Evolutionary conservation across 495 filamentous ascomycete species (phyloP), one percentile per base, ranked within the genome.

Genomic region (Trichoderma asperelloides): DNA sequence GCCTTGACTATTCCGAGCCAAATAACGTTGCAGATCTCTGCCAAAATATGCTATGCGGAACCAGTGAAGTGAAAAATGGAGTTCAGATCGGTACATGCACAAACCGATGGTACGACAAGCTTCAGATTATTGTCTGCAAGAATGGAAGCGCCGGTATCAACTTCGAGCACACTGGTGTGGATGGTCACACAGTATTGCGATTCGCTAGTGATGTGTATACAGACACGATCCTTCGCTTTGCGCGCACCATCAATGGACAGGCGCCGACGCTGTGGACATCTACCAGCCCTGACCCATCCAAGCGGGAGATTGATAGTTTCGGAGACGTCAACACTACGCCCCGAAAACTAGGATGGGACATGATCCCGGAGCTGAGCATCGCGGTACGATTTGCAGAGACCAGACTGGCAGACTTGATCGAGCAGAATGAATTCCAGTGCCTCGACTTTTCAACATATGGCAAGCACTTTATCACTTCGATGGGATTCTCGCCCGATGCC

Each of bases 91-190:
- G 95, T 25, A 98, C 95, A 41, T 98, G 95, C 77, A 97, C 94
- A 16, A 98, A 98, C 75, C 84, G 95, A 65, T 98, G 95, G 95
- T 98, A 98, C 73, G 95, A 98, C 77, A 98, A 98, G 78, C 85
- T 98, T 30, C 95, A 98, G 75, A 98, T 98, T 69, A 98, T 98
- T 66, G 95, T 98, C 47, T 98, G 96, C 84, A 96, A 96, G 80
- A 98, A 97, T 78, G 95, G 95, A 12, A 95, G 90, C 69, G 95
- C 95, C 0, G 95, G 95, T 33, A 98, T 98, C 86, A 98, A 98
- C 77, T 97, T 98, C 70, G 95, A 98, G 75, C 95, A 98, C 75
- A 98, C 95, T 0, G 96, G 96, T 70, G 95, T 98, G 7, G 95
- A 98, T 74, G 95, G 95, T 16, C 95, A 98, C 74, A 98, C 95